These are phyloP conservation scores for Metarhizium sp. DNA, from an alignment of 2,329 filamentous ascomycete genomes.

Conservation along the genomic window DNA sequence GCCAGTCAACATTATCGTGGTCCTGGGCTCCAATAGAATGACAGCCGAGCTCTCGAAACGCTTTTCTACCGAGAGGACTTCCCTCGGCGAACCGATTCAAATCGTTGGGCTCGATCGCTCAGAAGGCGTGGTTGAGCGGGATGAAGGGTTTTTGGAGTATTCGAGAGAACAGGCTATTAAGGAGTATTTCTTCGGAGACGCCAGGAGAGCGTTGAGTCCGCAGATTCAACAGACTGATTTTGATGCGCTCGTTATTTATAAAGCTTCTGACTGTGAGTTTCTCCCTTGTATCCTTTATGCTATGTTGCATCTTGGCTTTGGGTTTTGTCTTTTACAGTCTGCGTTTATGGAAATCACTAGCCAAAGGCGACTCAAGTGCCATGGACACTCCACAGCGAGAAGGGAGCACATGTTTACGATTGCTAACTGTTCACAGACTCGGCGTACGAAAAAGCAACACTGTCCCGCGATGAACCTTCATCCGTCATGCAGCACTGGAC, in stretches of 20 bases:
- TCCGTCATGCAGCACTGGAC: slow-evolving; percentile 69
- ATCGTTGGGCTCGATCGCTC: slow-evolving; percentile 77
- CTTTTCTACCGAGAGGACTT: slow-evolving; percentile 48
- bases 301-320: not conserved
- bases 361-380: not conserved
- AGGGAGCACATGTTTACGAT: not conserved
- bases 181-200: slow-evolving; percentile 89
- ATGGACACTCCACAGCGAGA: not conserved
- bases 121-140: slow-evolving; percentile 71
- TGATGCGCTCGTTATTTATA: slow-evolving; percentile 64
- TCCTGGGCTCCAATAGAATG: slow-evolving; percentile 70
- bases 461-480: slow-evolving; percentile 57
- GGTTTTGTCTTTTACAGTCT: not conserved
- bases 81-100: slow-evolving; percentile 57
- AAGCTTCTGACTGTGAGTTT: slow-evolving; percentile 50
- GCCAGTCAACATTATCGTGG: slow-evolving; percentile 69
- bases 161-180: slow-evolving; percentile 69
- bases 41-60: slow-evolving; percentile 64
- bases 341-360: not conserved
- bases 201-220: slow-evolving; percentile 68
- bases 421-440: slow-evolving; percentile 11
- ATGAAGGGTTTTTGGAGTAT: slow-evolving; percentile 64
- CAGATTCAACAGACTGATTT: slow-evolving; percentile 81
- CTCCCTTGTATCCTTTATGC: not conserved
- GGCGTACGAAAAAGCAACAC: slow-evolving; percentile 27